Evolutionary conservation across 768 basidiomycete species (phyloP).

Genomic region (Kwoniella shandongensis): DNA sequence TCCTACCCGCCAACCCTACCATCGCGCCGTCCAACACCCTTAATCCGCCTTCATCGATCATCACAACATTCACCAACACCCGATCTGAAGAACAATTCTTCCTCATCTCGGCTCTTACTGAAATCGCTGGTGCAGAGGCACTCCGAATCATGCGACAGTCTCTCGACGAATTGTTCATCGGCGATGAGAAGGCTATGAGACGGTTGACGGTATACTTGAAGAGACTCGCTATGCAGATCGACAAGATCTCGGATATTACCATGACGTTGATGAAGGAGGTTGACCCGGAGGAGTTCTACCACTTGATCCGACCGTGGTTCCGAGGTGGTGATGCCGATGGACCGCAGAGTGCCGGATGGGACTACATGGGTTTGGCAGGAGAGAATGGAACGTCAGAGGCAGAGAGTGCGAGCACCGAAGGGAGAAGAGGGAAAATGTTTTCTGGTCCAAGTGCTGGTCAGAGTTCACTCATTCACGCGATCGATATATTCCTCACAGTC

Average conservation of each 20-base stretch:
- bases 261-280: conserved; percentile 68
- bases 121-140: conserved; percentile 77
- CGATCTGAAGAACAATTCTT: conserved; percentile 84
- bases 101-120: conserved; percentile 78
- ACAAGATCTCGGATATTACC: conserved; percentile 64
- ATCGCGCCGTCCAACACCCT: conserved; percentile 21
- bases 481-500: conserved; percentile 53
- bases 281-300: conserved; percentile 77
- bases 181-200: conserved; percentile 65
- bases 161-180: conserved; percentile 86
- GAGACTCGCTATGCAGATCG: conserved; percentile 65
- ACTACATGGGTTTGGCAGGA: conserved; percentile 69
- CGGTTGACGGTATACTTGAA: conserved; percentile 69
- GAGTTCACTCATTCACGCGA: conserved; percentile 71
- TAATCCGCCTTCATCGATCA: conserved; percentile 60
- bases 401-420: conserved; percentile 8
- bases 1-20: conserved; percentile 39
- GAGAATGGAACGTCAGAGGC: conserved; percentile 54
- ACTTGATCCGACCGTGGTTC: conserved; percentile 88
- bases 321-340: conserved; percentile 70
- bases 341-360: conserved; percentile 53
- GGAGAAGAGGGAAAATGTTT: conserved; percentile 53
- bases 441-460: conserved; percentile 94
- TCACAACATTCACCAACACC: conserved; percentile 68
- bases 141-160: conserved; percentile 80